Evolutionary conservation across 108 stramenopile species (phyloP).

Genomic region (Nannochloropsis oceanica): DNA sequence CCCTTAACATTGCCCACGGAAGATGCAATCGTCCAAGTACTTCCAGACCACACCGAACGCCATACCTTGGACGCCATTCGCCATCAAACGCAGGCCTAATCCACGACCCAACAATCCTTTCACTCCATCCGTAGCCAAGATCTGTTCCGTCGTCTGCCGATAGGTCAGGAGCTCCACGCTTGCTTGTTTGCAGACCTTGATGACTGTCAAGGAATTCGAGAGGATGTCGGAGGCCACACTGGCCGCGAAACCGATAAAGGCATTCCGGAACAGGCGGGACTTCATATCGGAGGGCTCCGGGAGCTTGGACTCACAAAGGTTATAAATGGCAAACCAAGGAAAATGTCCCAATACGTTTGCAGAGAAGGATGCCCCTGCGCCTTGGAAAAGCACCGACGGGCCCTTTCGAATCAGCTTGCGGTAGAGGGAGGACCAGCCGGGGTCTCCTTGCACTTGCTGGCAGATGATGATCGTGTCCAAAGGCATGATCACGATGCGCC

Average conservation of each 20-base stretch:
- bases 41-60: conserved; percentile 34
- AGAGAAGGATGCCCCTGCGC: conserved; percentile 61
- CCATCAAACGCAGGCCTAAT: conserved; percentile 16
- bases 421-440: conserved; percentile 50
- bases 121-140: neutral
- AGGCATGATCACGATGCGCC: conserved; percentile 84
- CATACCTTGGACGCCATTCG: conserved; percentile 38
- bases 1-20: neutral
- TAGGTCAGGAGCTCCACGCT: neutral
- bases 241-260: conserved; percentile 9
- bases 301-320: conserved; percentile 26
- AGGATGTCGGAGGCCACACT: neutral
- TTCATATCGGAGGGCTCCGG: neutral
- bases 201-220: neutral
- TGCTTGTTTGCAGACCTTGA: conserved; percentile 6
- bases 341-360: conserved; percentile 91
- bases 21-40: conserved; percentile 15
- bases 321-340: conserved; percentile 42
- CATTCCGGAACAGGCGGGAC: neutral
- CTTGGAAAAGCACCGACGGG: conserved; percentile 63
- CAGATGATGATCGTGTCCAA: conserved; percentile 58
- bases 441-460: conserved; percentile 82
- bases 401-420: conserved; percentile 61
- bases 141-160: neutral
- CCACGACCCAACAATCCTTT: conserved; percentile 31